Evolutionary conservation across 306 rosid genomes (phyloP), one percentile per base, ranked within the genome.

Genomic region (Acacia melanoxylon): DNA sequence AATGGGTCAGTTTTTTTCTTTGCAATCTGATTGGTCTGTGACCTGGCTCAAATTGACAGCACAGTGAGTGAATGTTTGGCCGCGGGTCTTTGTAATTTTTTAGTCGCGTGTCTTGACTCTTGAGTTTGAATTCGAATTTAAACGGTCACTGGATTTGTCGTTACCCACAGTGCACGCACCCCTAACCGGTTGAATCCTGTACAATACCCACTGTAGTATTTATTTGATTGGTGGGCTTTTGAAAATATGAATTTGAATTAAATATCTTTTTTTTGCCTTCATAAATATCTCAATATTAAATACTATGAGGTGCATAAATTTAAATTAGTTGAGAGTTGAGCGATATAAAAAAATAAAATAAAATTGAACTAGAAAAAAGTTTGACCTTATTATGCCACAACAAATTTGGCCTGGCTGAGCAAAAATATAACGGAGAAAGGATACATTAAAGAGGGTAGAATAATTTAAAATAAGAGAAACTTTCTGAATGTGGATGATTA

Each of bases 61-160:
- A 4, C 73, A 10, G 73, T 68, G 49, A 17, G 72, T 49, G 25
- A 35, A 9, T 68, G 86, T 80, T 81, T 41, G 77, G 61, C 75
- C 41, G 68, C 63, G 35, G 92, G 92, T 90, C 88, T 7, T 56
- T 56, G 59, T 56, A n/a, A n/a, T 56, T 56, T 56, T 19, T 56
- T 20, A 22, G 27, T 58, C 14, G 65, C 56, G 72, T 81, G 17
- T 81, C 14, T 77, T 4, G 77, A 77, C 8, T 81, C 14, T 77
- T 4, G 77, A 77, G 82, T 91, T 93, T 81, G 92, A 93, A 91
- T 89, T 89, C 78, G 92, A 89, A 89, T 91, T 91, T 85, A 91
- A 93, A 90, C 94, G 94, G 92, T 90, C 91, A 88, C 81, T 80
- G 77, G 81, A 73, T 89, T 81, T 87, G 90, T 89, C 87, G 78